These are phyloP conservation scores for Phytophthora multivora DNA, from an alignment of 352 stramenopile species.

Conservation along the genomic window DNA sequence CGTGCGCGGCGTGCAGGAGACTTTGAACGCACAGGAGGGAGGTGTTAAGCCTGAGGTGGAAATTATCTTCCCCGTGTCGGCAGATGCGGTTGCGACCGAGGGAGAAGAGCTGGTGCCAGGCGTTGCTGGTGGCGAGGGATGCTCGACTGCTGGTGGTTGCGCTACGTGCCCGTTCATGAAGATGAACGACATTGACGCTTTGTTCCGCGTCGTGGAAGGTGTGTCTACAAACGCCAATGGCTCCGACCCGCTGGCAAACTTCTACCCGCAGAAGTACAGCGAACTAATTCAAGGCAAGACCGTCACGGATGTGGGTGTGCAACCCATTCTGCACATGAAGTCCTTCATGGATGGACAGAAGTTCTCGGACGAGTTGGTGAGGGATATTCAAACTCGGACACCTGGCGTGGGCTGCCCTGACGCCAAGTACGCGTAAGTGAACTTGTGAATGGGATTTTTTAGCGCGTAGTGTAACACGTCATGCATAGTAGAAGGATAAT, in stretches of 20 bases:
- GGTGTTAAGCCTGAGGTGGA: conserved; percentile 87
- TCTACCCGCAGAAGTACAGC: conserved; percentile 93
- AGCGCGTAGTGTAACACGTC: background rate
- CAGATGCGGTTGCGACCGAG: conserved; percentile 89
- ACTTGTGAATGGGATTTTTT: conserved; percentile 8
- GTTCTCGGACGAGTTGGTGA: conserved; percentile 85
- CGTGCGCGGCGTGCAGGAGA: conserved; percentile 92
- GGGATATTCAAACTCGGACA: conserved; percentile 79
- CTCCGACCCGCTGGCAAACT: conserved; percentile 80
- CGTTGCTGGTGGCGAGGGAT: conserved; percentile 94
- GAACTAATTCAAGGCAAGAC: conserved; percentile 90
- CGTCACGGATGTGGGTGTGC: conserved; percentile 92
- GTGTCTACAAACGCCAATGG: conserved; percentile 40
- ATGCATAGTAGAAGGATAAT: no score
- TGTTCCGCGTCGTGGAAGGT: conserved; percentile 91
- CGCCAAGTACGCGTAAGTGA: conserved; percentile 6
- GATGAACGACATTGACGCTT: conserved; percentile 98
- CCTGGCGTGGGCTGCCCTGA: conserved; percentile 57
- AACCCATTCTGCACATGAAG: conserved; percentile 98
- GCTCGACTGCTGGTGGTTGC: conserved; percentile 96
- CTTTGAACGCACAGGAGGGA: conserved; percentile 47
- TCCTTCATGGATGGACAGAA: conserved; percentile 92
- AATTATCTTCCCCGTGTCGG: conserved; percentile 97
- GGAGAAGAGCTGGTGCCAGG: conserved; percentile 88
- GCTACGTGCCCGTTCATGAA: conserved; percentile 99